Evolutionary conservation across 352 stramenopile species (phyloP).

Genomic region (Phytophthora pinifolia): DNA sequence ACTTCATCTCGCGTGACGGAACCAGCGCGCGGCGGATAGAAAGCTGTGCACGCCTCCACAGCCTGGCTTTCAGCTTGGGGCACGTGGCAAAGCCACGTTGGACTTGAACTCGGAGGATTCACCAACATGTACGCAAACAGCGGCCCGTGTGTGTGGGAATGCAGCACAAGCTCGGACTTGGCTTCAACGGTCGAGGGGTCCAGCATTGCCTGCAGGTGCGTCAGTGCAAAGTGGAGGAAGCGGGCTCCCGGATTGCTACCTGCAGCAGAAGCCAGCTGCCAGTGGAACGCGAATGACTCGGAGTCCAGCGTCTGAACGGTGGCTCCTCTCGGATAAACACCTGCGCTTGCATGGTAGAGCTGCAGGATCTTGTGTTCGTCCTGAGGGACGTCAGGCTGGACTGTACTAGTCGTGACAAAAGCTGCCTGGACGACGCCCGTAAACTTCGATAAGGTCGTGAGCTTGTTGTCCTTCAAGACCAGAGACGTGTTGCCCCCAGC

Average conservation of each 20-base stretch:
- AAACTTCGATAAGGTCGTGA: conserved; percentile 56
- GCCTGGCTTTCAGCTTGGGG: conserved; percentile 37
- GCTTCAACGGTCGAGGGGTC: conserved; percentile 38
- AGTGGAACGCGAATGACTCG: conserved; percentile 66
- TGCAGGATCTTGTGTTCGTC: conserved; percentile 48
- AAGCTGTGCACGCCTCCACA: conserved; percentile 48
- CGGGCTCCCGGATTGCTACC: conserved; percentile 27
- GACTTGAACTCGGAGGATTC: conserved; percentile 6
- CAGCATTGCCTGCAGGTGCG: conserved; percentile 60
- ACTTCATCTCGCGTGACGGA: conserved; percentile 38
- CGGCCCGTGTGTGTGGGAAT: conserved; percentile 70
- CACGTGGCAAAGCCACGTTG: conserved; percentile 55
- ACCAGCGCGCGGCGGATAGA: conserved; percentile 43
- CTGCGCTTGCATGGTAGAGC: conserved; percentile 58
- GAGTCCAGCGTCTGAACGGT: conserved; percentile 22
- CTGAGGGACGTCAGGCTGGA: conserved; percentile 14
- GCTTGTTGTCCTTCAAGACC: conserved; percentile 48
- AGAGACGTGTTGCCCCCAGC: conserved; percentile 22
- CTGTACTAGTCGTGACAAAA: conserved; percentile 52
- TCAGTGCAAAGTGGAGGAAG: conserved; percentile 72
- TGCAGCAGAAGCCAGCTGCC: conserved; percentile 37
- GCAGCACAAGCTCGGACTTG: conserved; percentile 55
- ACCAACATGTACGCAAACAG: conserved; percentile 60
- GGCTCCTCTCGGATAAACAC: conserved; percentile 44
- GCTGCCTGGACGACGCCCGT: conserved; percentile 66